Evolutionary conservation across 2,329 filamentous ascomycete genomes (phyloP), one percentile per base, ranked within the genome.

Genomic region (Aspergillus tanneri): DNA sequence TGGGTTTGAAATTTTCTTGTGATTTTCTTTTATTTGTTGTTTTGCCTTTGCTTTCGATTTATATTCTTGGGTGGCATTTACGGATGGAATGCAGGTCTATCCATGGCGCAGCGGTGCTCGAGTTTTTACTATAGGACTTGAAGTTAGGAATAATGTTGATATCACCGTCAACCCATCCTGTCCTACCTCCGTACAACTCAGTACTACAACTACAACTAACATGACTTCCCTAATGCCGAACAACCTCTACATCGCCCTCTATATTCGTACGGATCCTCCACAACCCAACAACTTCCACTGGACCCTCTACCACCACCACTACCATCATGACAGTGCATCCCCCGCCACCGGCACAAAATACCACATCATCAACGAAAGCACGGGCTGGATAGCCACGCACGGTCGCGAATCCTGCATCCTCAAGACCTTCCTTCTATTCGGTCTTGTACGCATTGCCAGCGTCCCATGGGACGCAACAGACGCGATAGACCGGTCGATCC

Each of bases 51-150:
- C 55, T 49, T 40, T 42, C 11, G 12, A 25, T 42, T 16, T 44
- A 24, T 36, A 23, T 19, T 55, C 63, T 64, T 61, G 67, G 68
- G 61, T 64, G 62, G 62, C 58, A 64, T 66, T 63, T 61, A 49
- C 51, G 59, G 58, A 59, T 56, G 58, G 61, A 53, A 56, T 55
- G 19, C n/a, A 16, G 25, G 53, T 59, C 57, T 55, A 54, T 60
- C 60, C 56, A 54, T 55, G 61, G 61, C 60, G 61, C 61, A 63
- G 58, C 58, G 61, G 61, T 62, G 60, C 59, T 61, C 54, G 49
- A 32, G 28, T 32, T 32, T 60, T 53, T 54, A 56, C 54, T 50
- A 54, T 54, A 57, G 57, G 50, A 58, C 55, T 58, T 56, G 57
- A 52, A 58, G 57, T 58, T 56, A 52, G 53, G 49, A 54, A 58